phyloP scores from a whole-genome alignment of 768 basidiomycete species.

The Trametes villosa region DNA sequence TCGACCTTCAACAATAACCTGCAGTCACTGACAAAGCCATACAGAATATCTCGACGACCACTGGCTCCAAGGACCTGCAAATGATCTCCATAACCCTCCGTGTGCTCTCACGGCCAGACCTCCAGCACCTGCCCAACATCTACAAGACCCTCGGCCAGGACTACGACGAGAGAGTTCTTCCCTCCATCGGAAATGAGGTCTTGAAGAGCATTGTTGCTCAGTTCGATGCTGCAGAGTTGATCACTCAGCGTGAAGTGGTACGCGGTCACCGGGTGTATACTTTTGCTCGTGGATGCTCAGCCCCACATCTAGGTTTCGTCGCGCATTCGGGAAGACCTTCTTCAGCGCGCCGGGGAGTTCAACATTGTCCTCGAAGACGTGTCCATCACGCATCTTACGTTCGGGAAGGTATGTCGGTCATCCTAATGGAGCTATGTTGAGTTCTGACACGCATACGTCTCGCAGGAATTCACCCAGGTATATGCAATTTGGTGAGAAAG shows the following conservation, averaged over 20 bases:
- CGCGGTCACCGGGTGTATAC: conserved; percentile 34
- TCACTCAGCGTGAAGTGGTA: conserved; percentile 97
- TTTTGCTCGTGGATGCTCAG: not conserved
- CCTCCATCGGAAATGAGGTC: conserved; percentile 98
- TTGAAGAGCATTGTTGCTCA: conserved; percentile 98
- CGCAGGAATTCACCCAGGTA: conserved; percentile 85
- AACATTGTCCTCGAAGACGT: conserved; percentile 96
- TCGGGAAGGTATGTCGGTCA: conserved; percentile 67
- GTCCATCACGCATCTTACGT: conserved; percentile 90
- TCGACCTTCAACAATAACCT: not conserved
- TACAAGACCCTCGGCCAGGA: conserved; percentile 95
- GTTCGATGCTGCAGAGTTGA: conserved; percentile 95
- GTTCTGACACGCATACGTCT: conserved; percentile 9
- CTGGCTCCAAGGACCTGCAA: conserved; percentile 97
- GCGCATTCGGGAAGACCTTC: conserved; percentile 87
- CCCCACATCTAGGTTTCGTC: conserved; percentile 69
- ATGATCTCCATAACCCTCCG: conserved; percentile 98
- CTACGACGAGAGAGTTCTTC: conserved; percentile 97
- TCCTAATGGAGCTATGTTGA: not conserved
- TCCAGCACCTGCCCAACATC: conserved; percentile 84
- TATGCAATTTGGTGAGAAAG: conserved; percentile 17
- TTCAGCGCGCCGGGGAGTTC: conserved; percentile 95
- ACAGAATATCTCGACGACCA: conserved; percentile 97
- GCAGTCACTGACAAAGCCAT: conserved; percentile 6
- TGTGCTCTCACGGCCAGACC: conserved; percentile 93